phyloP scores from a whole-genome alignment of 169 alveolate species.

The Pseudocohnilembus persalinus region DNA sequence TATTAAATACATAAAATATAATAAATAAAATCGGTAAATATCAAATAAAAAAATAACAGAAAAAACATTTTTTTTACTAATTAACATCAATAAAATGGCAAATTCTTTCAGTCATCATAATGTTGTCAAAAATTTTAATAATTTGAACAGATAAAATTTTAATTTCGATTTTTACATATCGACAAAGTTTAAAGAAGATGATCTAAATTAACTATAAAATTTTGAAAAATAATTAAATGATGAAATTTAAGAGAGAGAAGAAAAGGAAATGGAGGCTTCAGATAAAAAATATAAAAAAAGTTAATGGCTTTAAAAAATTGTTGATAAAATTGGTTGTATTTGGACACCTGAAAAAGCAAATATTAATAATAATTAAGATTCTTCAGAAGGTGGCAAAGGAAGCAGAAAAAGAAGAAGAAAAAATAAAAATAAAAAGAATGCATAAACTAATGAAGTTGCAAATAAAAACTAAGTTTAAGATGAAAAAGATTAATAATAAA shows the following conservation, averaged over 20 bases:
- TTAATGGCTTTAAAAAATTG: not conserved
- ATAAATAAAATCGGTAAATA: no score
- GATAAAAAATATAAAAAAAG: not conserved
- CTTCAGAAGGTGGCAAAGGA: not conserved
- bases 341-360: no score
- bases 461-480: no score
- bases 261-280: not conserved
- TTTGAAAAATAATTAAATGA: no score
- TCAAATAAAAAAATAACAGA: no score
- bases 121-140: no score
- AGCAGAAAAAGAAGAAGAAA: not conserved
- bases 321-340: not conserved
- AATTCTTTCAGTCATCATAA: no score
- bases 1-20: no score
- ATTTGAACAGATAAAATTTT: no score
- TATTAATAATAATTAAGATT: not conserved
- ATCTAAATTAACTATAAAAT: not conserved
- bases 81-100: no score
- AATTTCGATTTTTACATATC: not conserved
- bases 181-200: not conserved
- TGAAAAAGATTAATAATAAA: not conserved
- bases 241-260: not conserved
- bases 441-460: no score
- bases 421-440: not conserved
- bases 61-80: no score